Base-by-base conservation (phyloP, 2,329 filamentous ascomycete species). In the Xylariaceae sp. region DNA sequence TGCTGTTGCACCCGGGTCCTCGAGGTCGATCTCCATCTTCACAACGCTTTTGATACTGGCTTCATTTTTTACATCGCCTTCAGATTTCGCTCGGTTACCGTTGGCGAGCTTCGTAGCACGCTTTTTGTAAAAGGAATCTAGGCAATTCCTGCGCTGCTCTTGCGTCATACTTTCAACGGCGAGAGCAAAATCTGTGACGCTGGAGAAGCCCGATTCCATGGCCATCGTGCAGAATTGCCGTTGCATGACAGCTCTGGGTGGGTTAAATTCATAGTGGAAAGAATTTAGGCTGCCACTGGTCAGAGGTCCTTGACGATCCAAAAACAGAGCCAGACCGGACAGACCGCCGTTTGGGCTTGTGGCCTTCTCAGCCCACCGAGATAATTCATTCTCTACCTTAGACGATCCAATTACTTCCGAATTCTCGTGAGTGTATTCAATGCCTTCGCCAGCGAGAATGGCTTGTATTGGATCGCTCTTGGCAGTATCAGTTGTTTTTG, bases 381-480 rank as follows among this genome's bases (percentile, higher is more conserved):
- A 92, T 4, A 99, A 82, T 52, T 87, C 84, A 59, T 89, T 88
- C 73, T 99, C 94, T n/a, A 97, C 82, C 62, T 88, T 91, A n/a
- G 89, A 94, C 1, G 91, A 88, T 9, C 94, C 94, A 51, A 99
- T 84, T 11, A 99, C 92, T 72, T 99, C 92, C 1, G 90, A 91
- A 69, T 99, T 99, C 64, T 97, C 89, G 67, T 99, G 94, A 0
- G 92, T 96, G 70, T 99, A 99, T 66, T 94, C 87, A 0, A 99
- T 92, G 2, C 94, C 94, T 0, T 90, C 92, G 6, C 87, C 85
- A 2, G 90, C 85, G 1, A 99, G 82, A 57, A 99, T 97, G 2
- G 92, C 94, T 63, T 93, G 88, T 26, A 97, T 82, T 0, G 91
- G 87, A 64, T 97, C 91, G 40, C 81, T 86, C 62, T 78, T 79